phyloP scores from a whole-genome alignment of 257 asterid species.

The Solanum corneliomulleri region DNA sequence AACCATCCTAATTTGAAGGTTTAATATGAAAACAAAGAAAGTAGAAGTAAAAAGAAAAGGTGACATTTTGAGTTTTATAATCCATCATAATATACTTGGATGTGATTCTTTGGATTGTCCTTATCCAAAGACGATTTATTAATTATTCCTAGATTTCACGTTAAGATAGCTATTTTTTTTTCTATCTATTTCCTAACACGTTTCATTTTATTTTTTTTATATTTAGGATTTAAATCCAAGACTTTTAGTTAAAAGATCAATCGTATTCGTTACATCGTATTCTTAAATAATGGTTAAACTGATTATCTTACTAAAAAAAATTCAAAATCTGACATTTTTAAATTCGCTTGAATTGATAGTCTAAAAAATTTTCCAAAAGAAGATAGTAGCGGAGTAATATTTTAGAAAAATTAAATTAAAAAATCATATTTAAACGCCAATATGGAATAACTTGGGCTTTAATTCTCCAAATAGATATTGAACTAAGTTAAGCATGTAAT shows the following conservation, averaged over 20 bases:
- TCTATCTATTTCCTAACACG: no score
- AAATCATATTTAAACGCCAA: neutral
- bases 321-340: no score
- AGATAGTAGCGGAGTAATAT: rapidly evolving
- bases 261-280: rapidly evolving
- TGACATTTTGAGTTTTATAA: neutral
- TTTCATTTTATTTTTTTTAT: no score
- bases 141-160: neutral
- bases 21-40: neutral
- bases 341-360: no score
- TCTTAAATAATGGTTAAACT: no score
- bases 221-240: no score
- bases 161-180: neutral
- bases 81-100: neutral
- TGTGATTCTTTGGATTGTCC: neutral
- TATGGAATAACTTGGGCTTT: neutral
- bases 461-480: neutral
- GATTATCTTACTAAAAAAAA: no score
- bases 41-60: neutral
- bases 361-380: neutral
- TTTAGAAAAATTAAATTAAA: neutral
- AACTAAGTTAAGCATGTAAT: neutral
- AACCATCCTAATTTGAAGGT: neutral
- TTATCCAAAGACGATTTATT: neutral
- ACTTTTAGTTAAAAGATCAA: no score